Evolutionary conservation across 2,329 filamentous ascomycete species (phyloP), one percentile per base, ranked within the genome.

Genomic region (Talaromyces sp.): DNA sequence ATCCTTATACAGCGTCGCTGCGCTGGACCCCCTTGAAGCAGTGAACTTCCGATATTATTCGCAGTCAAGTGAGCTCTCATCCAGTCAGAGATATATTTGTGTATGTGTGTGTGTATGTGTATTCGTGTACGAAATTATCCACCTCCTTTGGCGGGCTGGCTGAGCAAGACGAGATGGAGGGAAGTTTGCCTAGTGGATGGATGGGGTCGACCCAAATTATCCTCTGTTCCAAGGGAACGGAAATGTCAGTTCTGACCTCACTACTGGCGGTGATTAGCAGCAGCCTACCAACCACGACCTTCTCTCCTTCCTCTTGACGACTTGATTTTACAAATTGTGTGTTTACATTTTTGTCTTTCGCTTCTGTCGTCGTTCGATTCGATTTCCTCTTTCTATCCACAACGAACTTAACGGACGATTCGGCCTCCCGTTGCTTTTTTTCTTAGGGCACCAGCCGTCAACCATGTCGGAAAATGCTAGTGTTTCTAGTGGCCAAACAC

Each of bases 391-490:
- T 25, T 14, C 21, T 2, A 8, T 28, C 5, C 31, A 16, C 31
- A 37, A 12, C 3, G 33, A 28, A 60, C 11, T 8, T 18, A 50
- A 50, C 37, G 16, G 37, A 46, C 25, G 23, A 11, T 31, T 33
- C 16, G 40, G 57, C 14, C 31, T 18, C 18, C 31, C 28, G 48
- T 54, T 54, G 37, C 48, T 37, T 52, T 44, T 48, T 39, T 54
- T n/a, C n/a, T 52, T 60, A 60, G 58, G 58, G 58, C 58, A 28
- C 25, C 33, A 42, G 58, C 46, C 21, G 56, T 50, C 40, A n/a
- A 46, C 58, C 57, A 63, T 63, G 62, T 60, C 62, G 57, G 57
- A 63, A 21, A 63, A 63, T 57, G 50, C 57, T 60, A 40, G 57
- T 42, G 46, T 42, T 54, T 42, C 48, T 52, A 61, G 59, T 55